Percentiles rank a stretch among this genome's conserved stretches.
Conservation (phyloP, 805 yeast species). For the Candida germanica region DNA sequence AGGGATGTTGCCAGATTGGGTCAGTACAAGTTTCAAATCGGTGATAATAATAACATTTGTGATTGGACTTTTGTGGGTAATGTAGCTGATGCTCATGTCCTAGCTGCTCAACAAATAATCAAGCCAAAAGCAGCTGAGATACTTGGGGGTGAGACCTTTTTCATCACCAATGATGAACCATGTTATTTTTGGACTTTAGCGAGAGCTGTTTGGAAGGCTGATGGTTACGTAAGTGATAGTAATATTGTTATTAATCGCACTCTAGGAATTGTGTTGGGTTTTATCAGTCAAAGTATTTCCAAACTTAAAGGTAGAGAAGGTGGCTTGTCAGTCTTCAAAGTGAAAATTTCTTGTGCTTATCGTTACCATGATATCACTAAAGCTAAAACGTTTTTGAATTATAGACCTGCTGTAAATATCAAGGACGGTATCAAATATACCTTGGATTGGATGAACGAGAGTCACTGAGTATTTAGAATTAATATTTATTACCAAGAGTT, state of each 20-base stretch:
- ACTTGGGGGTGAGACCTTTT: slow-evolving; percentile 84
- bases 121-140: slow-evolving; percentile 36
- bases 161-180: slow-evolving; percentile 91
- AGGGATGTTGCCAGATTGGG: slow-evolving; percentile 78
- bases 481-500: too few species aligned
- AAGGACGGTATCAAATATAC: slow-evolving; percentile 80
- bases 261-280: slow-evolving; percentile 79
- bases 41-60: slow-evolving; percentile 88
- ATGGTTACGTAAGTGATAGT: slow-evolving; percentile 72
- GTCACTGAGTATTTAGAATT: neutral
- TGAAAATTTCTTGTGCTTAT: slow-evolving; percentile 84
- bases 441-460: slow-evolving; percentile 85
- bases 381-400: slow-evolving; percentile 76
- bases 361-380: slow-evolving; percentile 90
- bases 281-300: slow-evolving; percentile 72
- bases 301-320: slow-evolving; percentile 77
- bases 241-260: slow-evolving; percentile 69
- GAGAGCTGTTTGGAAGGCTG: slow-evolving; percentile 95
- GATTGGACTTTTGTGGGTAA: slow-evolving; percentile 99
- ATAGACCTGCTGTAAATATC: slow-evolving; percentile 72
- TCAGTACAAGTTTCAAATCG: slow-evolving; percentile 89
- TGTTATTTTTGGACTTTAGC: slow-evolving; percentile 97
- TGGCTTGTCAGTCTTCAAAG: slow-evolving; percentile 94
- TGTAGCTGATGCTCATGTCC: slow-evolving; percentile 93
- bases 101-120: slow-evolving; percentile 79